Conservation (phyloP, 306 rosid species). For the Cucurbita argyrosperma region DNA sequence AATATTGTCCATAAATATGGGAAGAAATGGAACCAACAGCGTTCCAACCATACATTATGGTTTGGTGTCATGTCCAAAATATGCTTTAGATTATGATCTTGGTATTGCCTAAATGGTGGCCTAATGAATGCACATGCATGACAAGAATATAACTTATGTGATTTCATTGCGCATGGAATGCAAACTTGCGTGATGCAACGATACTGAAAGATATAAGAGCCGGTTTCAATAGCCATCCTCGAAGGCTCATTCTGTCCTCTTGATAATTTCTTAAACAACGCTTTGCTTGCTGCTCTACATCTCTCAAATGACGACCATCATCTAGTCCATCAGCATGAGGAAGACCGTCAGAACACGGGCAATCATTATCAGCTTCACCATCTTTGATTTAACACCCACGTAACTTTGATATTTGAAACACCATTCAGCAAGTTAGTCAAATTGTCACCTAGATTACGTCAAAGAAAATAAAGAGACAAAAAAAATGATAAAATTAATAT, state of each 20-base stretch:
- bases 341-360: constrained; percentile 96
- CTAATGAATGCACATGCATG: too few relatives aligned
- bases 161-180: not conserved
- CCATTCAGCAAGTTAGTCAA: not conserved
- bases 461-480: too few relatives aligned
- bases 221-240: constrained; percentile 90
- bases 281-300: constrained; percentile 85
- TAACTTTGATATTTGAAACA: not conserved
- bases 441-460: not conserved
- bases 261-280: constrained; percentile 81
- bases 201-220: constrained; percentile 89
- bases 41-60: not conserved
- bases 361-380: constrained; percentile 94
- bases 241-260: constrained; percentile 83
- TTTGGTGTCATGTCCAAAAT: not conserved
- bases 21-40: not conserved
- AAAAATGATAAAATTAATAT: not conserved
- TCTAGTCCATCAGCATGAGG: constrained; percentile 86
- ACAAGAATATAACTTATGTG: too few relatives aligned
- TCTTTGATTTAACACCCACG: constrained; percentile 30
- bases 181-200: constrained; percentile 22
- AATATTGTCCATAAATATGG: not conserved
- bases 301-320: constrained; percentile 71
- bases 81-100: not conserved
- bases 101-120: not conserved